Percentiles rank a stretch among this genome's conserved stretches.
These are phyloP conservation scores for Orobanche coerulescens DNA, from an alignment of 257 asterid genomes.

Conservation along the genomic window DNA sequence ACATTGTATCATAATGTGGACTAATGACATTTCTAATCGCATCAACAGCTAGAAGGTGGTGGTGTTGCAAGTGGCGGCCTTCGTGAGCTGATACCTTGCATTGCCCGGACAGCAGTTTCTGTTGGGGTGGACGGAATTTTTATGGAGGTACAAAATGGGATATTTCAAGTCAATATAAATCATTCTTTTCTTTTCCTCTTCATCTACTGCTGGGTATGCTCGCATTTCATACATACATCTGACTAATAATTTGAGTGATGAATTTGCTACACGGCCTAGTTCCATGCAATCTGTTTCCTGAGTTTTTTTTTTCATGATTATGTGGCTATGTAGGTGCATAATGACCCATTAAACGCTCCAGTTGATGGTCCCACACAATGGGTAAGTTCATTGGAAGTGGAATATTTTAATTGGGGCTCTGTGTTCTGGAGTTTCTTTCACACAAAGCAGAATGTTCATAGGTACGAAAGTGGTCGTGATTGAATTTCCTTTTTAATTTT, in stretches of 20 bases:
- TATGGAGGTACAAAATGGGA: constrained; percentile 61
- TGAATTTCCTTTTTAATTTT: background rate
- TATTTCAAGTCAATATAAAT: background rate
- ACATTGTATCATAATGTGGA: background rate
- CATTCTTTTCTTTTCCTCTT: background rate
- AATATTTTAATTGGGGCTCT: background rate
- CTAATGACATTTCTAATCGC: background rate
- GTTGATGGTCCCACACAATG: constrained; percentile 99
- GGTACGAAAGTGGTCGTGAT: background rate
- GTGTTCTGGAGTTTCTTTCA: background rate
- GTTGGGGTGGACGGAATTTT: constrained; percentile 95
- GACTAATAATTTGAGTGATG: background rate
- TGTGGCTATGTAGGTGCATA: constrained; percentile 61
- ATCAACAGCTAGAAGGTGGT: constrained; percentile 82
- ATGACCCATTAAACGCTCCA: constrained; percentile 81
- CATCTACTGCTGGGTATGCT: background rate
- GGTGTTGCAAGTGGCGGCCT: constrained; percentile 99
- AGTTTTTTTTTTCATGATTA: background rate
- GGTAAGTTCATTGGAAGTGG: constrained; percentile 38
- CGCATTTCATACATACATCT: background rate
- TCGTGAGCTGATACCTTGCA: constrained; percentile 91
- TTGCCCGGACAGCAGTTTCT: constrained; percentile 93
- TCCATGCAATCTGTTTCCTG: background rate
- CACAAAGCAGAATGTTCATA: background rate
- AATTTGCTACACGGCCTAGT: background rate